Evolutionary conservation across 768 basidiomycete genomes (phyloP), one percentile per base, ranked within the genome.

Genomic region (Lentinula sp.): DNA sequence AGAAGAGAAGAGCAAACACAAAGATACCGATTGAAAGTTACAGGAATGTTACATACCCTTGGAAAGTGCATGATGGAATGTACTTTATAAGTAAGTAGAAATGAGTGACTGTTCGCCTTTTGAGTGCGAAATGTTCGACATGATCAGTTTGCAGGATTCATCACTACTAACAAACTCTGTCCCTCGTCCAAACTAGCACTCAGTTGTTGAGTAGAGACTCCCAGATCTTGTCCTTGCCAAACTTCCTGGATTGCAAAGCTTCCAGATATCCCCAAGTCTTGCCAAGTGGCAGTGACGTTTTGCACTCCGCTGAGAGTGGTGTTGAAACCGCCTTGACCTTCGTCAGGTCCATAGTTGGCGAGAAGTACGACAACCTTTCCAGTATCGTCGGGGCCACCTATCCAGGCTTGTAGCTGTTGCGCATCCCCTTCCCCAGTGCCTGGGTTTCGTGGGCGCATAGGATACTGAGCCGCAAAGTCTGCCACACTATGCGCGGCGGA

Each of bases 391-490:
- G 61, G 61, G 15, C 61, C 61, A n/a, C 54, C 61, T 11, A 62
- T 56, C 61, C 61, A 62, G 3, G 61, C 61, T 42, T 62, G 61
- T 21, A 62, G 48, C 56, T 62, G 61, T 28, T 57, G 49, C 0
- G 61, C 42, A 49, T 48, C 54, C 9, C 55, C 55, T 15, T 7
- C 16, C 4, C 59, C 59, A 15, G 59, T 60, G 9, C 59, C 59
- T 15, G 59, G 59, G 40, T 60, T 60, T 16, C 59, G 16, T 16
- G 59, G 59, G 18, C 59, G 59, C 50, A 60, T 60, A 23, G 59
- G 59, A 32, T 39, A 10, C 40, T 50, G 31, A 31, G 59, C 50
- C 8, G 59, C 59, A 52, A 60, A 60, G 39, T 60, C 59, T 7
- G 49, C 59, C 37, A 60, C 50, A 21, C 18, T 49, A 34, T 49